Percentiles rank a stretch among this genome's conserved stretches.
Conservation (phyloP, 2,329 filamentous ascomycete species). For the Onygenales sp. region DNA sequence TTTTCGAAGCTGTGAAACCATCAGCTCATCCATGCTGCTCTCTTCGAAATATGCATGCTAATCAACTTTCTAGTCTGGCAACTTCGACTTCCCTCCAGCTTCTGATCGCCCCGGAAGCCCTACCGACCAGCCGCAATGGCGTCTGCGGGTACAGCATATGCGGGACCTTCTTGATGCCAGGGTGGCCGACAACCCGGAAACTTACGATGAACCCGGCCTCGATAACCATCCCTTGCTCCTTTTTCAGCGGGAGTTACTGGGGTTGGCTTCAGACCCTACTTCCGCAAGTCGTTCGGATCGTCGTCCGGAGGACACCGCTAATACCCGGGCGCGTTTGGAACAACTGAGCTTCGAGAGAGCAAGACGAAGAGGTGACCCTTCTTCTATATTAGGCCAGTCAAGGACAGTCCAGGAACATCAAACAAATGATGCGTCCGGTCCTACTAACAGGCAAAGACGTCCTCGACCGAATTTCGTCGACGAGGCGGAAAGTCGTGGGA, state of each 20-base stretch:
- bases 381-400: neutral
- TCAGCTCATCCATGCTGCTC: too few species aligned
- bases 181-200: conserved; percentile 7
- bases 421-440: neutral
- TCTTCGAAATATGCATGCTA: neutral
- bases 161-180: conserved; percentile 24
- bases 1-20: neutral
- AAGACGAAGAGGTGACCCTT: neutral
- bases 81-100: conserved; percentile 33
- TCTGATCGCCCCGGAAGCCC: conserved; percentile 20
- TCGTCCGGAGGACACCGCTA: neutral
- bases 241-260: conserved; percentile 17
- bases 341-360: neutral
- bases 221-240: conserved; percentile 7
- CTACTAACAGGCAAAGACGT: neutral
- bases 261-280: neutral
- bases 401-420: neutral
- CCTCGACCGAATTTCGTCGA: neutral
- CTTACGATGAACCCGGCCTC: conserved; percentile 21
- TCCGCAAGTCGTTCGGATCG: neutral
- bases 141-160: conserved; percentile 25
- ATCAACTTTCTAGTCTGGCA: conserved; percentile 27
- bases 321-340: neutral
- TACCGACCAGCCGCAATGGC: conserved; percentile 11
- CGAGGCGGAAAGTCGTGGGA: neutral